Evolutionary conservation across 306 rosid species (phyloP), one percentile per base, ranked within the genome.

Genomic region (Arachis stenosperma): DNA sequence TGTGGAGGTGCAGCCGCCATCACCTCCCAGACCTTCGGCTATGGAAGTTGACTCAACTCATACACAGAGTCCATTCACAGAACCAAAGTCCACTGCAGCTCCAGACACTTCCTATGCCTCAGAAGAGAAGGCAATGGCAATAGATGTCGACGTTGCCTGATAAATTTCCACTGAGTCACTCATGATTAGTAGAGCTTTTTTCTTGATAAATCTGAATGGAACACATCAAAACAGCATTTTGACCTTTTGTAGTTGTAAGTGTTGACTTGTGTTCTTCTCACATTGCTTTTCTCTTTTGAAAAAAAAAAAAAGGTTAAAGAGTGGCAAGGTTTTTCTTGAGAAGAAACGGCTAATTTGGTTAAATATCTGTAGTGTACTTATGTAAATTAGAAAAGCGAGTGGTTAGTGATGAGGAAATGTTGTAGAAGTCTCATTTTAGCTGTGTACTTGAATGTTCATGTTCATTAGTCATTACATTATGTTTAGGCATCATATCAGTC

Each of bases 1-100:
- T 22, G 93, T 91, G 69, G 97, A 95, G 86, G 98, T 95, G 69
- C 96, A 91, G 74, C 99, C 98, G 4, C 6, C 87, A 33, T 95
- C 99, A 52, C 99, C 99, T 66, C 92, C 96, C 37, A 83, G 97
- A 75, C 78, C 90, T 78, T 86, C 96, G 51, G 84, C 92, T 0
- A 89, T 89, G 96, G 97, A 94, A 63, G 69, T 83, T 1, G 97
- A 94, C 84, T 72, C 90, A 44, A 55, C 90, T 74, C 91, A 83
- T 53, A 81, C 80, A 15, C 79, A 86, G 84, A 87, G 81, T 81
- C 92, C 93, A 52, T 90, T 88, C 39, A 39, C 88, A 27, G 94
- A 88, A 72, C 63, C 87, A 0, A 88, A 88, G 82, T 50, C 90
- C 64, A 8, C 86, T 74, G 79, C 83, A 14, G 86, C 81, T 56